Conservation (phyloP, 1,139 yeast genomes). For the Debaryomyces psychrophilus region DNA sequence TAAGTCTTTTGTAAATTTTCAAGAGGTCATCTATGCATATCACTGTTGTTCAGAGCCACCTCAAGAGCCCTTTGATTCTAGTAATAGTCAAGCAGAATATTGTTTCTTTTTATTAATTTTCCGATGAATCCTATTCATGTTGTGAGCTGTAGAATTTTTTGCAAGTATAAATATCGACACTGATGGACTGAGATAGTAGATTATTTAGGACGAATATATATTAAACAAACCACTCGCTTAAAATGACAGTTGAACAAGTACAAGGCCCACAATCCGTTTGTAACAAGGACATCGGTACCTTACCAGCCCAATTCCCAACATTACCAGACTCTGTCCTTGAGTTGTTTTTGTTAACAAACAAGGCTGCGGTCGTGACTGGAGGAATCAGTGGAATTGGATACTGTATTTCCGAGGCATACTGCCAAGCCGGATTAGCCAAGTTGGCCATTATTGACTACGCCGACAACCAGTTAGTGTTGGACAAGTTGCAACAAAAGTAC, state of each 20-base stretch:
- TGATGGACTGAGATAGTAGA: background rate
- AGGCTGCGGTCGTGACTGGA: conserved; percentile 47
- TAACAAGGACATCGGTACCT: conserved; percentile 43
- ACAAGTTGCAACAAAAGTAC: conserved; percentile 30
- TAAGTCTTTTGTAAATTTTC: background rate
- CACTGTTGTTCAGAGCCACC: background rate
- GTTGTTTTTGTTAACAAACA: conserved; percentile 39
- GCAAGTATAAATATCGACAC: conserved; percentile 2
- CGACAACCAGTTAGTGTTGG: conserved; percentile 32
- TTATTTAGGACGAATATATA: too few species aligned
- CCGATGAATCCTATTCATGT: background rate
- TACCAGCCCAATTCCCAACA: conserved; percentile 43
- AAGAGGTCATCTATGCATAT: conserved; percentile 9
- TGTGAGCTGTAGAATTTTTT: background rate
- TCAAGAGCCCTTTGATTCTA: background rate
- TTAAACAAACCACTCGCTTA: too few species aligned
- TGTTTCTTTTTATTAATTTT: conserved; percentile 6
- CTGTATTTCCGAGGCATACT: conserved; percentile 48
- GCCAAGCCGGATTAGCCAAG: conserved; percentile 47
- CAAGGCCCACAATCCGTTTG: conserved; percentile 24
- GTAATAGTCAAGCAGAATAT: background rate
- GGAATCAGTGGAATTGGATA: conserved; percentile 51
- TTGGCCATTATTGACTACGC: conserved; percentile 50
- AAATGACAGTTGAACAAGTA: conserved; percentile 22
- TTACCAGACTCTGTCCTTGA: conserved; percentile 38